Base-by-base conservation (phyloP, 768 basidiomycete species). In the Mycena filopes region DNA sequence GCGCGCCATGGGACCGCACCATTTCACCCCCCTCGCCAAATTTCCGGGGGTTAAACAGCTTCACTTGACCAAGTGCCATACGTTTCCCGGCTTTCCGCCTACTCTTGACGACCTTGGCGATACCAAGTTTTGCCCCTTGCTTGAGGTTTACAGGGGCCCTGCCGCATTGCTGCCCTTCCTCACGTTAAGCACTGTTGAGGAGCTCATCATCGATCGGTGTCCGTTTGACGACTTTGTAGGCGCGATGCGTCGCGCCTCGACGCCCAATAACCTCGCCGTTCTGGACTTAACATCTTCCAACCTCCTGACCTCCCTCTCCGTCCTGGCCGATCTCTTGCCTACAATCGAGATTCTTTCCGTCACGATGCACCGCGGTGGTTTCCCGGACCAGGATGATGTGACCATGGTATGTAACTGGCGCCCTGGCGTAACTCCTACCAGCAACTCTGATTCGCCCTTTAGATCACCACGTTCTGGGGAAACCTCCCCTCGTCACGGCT, bases 71-170 rank as follows among this genome's bases (percentile, higher is more conserved):
- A 41, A 10, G 21, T 54, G 51, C 38, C 2, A 6, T 28, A 18
- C 11, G 2, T 6, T 54, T 10, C 26, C 40, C 20, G 53, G 38
- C 20, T 12, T 38, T 18, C 6, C 25, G 2, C 16, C 38, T 8
- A 36, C 23, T 25, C 26, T 54, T 7, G 8, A 28, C 7, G 28
- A 56, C 12, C 41, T 53, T 33, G 21, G 50, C 20, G 21, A 53
- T 16, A 36, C 33, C 18, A 26, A 48, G 28, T 53, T 33, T 25
- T 53, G 50, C 33, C 50, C 50, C 6, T 18, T 38, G 18, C 50
- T 53, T 33, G 50, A 53, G 50, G n/a, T 20, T 21, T 56, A 45
- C 55, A 38, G 13, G 12, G 55, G 55, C 55, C 55, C 55, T 9
- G 25, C 9, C 4, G 41, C 42, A 23, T 20, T 56, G 25, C 21